Base-by-base conservation (phyloP, 257 asterid genomes). In the Linaria vulgaris region DNA sequence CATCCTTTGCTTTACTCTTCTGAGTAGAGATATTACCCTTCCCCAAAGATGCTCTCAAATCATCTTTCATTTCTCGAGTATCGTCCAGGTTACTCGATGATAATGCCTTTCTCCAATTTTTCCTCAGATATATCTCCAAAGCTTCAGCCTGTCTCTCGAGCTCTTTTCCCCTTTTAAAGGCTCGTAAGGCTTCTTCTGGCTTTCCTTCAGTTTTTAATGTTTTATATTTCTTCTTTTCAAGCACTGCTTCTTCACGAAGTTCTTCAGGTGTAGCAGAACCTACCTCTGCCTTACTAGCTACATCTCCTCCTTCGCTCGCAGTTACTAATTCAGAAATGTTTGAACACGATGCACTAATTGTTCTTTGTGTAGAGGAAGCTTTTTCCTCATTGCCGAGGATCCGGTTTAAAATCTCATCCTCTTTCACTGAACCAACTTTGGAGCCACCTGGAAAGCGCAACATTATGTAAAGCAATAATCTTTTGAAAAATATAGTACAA, bases 91-190 rank as follows among this genome's bases (percentile, higher is more conserved):
- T 74, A 73, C 71, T 76, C 15, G 83, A 72, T 25, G 94, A 76
- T 71, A 62, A 76, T 58, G 85, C 86, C 80, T 68, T 87, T 78
- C 72, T 84, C 50, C 97, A 95, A 52, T 43, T 79, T 80, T 87
- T 94, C 70, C 94, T 78, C 56, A 94, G 69, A 57, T 82, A 69
- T 62, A 90, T 46, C 79, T 90, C 96, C 83, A 87, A 61, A 6
- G 96, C 90, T 46, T 67, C 95, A 73, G 99, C 99, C 70, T 85
- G 94, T 79, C 94, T 83, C 75, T 94, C 99, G 31, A 90, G 96
- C 77, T 94, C 99, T 73, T 94, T 94, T 24, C 95, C 99, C 77
- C 71, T 79, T 77, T 94, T 94, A 64, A 82, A 94, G 60, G 95
- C 96, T 73, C 65, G 77, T 20, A 90, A 67, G 41, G 99, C 97